A percentile compares a stretch with the other conserved stretches of the same genome.
phyloP scores from a whole-genome alignment of 768 basidiomycete genomes.

The Boletellus sp. region DNA sequence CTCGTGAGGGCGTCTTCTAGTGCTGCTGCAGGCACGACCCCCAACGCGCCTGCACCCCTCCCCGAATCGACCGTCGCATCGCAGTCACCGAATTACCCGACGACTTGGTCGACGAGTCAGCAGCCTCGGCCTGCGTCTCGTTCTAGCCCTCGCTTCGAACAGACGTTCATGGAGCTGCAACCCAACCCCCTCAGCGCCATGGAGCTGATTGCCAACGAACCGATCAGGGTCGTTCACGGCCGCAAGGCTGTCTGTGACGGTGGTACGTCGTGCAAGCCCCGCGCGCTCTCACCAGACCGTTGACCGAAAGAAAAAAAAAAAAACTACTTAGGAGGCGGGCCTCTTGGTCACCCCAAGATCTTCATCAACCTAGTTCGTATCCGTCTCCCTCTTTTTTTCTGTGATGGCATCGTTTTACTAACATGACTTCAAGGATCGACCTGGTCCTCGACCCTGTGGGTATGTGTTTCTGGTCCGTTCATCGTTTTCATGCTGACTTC shows the following conservation, averaged over 20 bases:
- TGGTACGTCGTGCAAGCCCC: conserved; percentile 53
- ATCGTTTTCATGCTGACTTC: conserved; percentile 3
- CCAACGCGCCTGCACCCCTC: conserved; percentile 8
- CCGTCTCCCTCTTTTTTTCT: not conserved
- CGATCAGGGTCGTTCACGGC: conserved; percentile 74
- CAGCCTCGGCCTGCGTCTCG: conserved; percentile 55
- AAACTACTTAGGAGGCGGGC: conserved; percentile 69
- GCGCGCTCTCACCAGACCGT: conserved; percentile 2
- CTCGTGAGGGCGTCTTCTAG: conserved; percentile 26
- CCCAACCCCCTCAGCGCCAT: conserved; percentile 89
- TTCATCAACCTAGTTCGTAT: conserved; percentile 86
- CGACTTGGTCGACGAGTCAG: conserved; percentile 87
- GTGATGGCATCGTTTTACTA: conserved; percentile 1
- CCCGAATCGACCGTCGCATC: conserved; percentile 36
- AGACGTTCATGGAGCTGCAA: conserved; percentile 82
- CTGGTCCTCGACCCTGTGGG: conserved; percentile 87
- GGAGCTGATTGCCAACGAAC: conserved; percentile 83
- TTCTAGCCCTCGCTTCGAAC: conserved; percentile 85
- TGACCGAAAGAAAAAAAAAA: too few relatives aligned
- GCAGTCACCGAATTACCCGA: conserved; percentile 81
- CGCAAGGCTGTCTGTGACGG: conserved; percentile 93
- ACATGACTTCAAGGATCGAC: conserved; percentile 62
- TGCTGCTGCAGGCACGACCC: conserved; percentile 8
- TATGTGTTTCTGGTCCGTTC: conserved; percentile 41
- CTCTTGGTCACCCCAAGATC: conserved; percentile 95